A percentile compares a stretch with the other conserved stretches of the same genome.
Conservation (phyloP, 148 eudicot genomes). For the Simmondsia chinensis region DNA sequence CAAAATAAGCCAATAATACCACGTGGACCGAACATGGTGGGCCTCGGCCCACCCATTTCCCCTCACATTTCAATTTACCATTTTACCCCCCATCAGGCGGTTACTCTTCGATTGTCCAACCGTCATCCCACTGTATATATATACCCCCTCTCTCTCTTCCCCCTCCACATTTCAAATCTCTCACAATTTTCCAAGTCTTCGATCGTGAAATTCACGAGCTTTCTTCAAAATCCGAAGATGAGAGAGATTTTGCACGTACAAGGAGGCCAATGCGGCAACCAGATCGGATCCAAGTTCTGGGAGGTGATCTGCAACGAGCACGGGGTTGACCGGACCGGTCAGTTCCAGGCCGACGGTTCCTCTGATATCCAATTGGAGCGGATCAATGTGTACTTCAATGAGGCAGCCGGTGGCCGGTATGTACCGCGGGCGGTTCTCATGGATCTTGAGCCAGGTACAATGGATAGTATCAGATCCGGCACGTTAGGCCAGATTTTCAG, state of each 20-base stretch:
- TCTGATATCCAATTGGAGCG: constrained; percentile 49
- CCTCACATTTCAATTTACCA: no score
- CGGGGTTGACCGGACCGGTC: constrained; percentile 42
- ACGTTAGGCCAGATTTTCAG: constrained; percentile 61
- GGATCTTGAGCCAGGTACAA: constrained; percentile 85
- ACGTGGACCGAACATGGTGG: no score
- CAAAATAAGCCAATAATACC: no score
- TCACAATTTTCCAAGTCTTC: no score
- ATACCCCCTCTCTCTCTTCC: no score
- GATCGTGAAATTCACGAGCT: no score
- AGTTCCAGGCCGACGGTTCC: constrained; percentile 15
- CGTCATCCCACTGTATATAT: no score
- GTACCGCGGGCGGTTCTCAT: constrained; percentile 67
- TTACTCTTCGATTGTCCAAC: no score
- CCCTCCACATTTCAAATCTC: no score
- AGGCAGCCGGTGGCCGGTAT: constrained; percentile 54
- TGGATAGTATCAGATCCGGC: constrained; percentile 72
- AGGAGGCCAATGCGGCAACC: constrained; percentile 80
- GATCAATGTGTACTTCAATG: constrained; percentile 66
- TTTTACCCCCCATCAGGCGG: no score
- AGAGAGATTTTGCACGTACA: constrained; percentile 47
- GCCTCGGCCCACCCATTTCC: no score
- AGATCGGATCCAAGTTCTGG: constrained; percentile 77
- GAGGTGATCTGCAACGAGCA: constrained; percentile 76
- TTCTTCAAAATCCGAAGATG: constrained; percentile 18